Base-by-base conservation (phyloP, 2,329 filamentous ascomycete genomes). In the Albifimbria verrucaria region DNA sequence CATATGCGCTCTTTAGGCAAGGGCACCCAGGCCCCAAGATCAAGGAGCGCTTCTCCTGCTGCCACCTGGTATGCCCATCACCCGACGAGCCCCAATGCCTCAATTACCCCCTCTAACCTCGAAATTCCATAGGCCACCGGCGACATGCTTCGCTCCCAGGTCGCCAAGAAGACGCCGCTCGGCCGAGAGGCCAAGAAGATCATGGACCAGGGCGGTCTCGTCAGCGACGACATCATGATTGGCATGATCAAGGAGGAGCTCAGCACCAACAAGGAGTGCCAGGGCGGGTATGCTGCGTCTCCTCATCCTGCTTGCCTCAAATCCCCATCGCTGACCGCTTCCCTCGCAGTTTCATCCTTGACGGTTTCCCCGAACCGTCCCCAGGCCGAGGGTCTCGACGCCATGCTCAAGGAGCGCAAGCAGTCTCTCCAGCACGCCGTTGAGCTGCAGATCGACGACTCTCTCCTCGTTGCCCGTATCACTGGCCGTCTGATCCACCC, bases 201-300 rank as follows among this genome's bases (percentile, higher is more conserved):
- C 75, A 99, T 99, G 94, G 94, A 99, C 71, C 89, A 93, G 72
- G 94, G 94, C 65, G 93, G 93, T 63, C 86, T 99, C 55, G 94
- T 99, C 72, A 96, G 92, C 74, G 94, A 99, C 75, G 93, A 97
- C 71, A 99, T 99, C 71, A 93, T 99, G 84, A 90, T 99, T 74
- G 92, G 93, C 76, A 99, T 99, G 94, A 99, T 99, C 80, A 93
- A 94, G 85, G 89, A 88, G 72, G 93, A 99, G 82, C 83, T 99
- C 49, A 89, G 95, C 68, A 88, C 82, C 77, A 99, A 99, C 80
- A 77, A 83, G 68, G 93, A 99, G 78, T 99, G 94, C 85, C 90
- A 90, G 79, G 93, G 93, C 76, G 94, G 94, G 93, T 97, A 81
- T 53, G 63, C 57, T 48, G 48, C 64, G 83, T 52, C 49, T 55